phyloP scores from a whole-genome alignment of 306 rosid species.

The Glycine latifolia region DNA sequence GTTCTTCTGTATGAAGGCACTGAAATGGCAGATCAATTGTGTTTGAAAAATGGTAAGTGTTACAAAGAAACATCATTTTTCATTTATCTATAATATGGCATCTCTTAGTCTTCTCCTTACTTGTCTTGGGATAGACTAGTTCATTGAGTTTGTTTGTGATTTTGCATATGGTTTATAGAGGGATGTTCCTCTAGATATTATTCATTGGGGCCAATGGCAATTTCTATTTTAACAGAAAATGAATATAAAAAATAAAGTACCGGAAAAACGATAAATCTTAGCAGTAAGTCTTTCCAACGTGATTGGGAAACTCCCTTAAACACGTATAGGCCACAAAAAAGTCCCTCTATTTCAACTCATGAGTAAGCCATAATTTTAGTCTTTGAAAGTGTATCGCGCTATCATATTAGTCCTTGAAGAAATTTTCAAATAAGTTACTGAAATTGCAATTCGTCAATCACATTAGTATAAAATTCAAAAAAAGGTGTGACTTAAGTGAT shows the following conservation, averaged over 20 bases:
- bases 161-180: slow-evolving; percentile 34
- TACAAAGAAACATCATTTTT: slow-evolving; percentile 11
- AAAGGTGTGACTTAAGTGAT: too few species aligned
- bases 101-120: slow-evolving; percentile 1
- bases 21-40: slow-evolving; percentile 78
- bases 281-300: slow-evolving; percentile 11
- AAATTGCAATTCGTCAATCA: too few species aligned
- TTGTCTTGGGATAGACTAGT: slow-evolving; percentile 30
- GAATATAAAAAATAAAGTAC: slow-evolving; percentile 25
- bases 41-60: slow-evolving; percentile 88
- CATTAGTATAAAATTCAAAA: too few species aligned
- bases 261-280: background rate
- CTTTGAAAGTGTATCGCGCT: too few species aligned
- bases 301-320: slow-evolving; percentile 24
- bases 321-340: slow-evolving; percentile 7
- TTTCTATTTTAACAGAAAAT: slow-evolving; percentile 21
- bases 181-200: background rate
- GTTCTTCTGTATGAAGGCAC: slow-evolving; percentile 83
- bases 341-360: background rate
- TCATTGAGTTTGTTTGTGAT: slow-evolving; percentile 31
- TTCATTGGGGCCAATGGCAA: background rate
- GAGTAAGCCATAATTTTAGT: too few species aligned
- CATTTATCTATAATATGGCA: background rate
- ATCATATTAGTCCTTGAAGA: too few species aligned
- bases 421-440: too few species aligned